Conservation (phyloP, 805 yeast species). For the Schwanniomyces pseudopolymorphus region DNA sequence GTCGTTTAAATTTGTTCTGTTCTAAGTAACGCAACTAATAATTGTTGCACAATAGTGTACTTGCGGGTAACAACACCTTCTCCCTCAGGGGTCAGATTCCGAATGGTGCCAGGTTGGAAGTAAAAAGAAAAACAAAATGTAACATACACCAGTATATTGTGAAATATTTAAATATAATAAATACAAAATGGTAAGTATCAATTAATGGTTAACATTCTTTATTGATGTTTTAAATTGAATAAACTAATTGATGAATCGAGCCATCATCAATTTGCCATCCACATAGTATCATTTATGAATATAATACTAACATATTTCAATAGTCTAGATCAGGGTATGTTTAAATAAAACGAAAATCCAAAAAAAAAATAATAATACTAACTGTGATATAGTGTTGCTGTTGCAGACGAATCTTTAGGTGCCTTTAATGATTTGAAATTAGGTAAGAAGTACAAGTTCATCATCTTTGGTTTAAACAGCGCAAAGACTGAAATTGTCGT, state of each 20-base stretch:
- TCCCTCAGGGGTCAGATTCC: neutral
- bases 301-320: conserved; percentile 13
- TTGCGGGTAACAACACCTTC: neutral
- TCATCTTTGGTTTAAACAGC: conserved; percentile 79
- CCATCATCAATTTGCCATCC: neutral
- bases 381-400: conserved; percentile 36
- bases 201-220: neutral
- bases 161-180: neutral
- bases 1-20: too few relatives aligned
- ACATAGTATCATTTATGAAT: neutral
- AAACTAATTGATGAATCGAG: neutral
- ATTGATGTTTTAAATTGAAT: conserved; percentile 1
- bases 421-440: conserved; percentile 96
- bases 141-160: neutral
- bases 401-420: conserved; percentile 78
- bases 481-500: conserved; percentile 89
- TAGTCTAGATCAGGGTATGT: conserved; percentile 35
- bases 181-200: conserved; percentile 9
- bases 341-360: neutral
- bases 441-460: conserved; percentile 84
- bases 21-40: neutral
- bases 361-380: conserved; percentile 9
- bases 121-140: neutral
- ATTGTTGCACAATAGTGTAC: neutral
- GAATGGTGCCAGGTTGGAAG: conserved; percentile 1